phyloP scores from a whole-genome alignment of 768 basidiomycete species.

The Kwoniella shandongensis region DNA sequence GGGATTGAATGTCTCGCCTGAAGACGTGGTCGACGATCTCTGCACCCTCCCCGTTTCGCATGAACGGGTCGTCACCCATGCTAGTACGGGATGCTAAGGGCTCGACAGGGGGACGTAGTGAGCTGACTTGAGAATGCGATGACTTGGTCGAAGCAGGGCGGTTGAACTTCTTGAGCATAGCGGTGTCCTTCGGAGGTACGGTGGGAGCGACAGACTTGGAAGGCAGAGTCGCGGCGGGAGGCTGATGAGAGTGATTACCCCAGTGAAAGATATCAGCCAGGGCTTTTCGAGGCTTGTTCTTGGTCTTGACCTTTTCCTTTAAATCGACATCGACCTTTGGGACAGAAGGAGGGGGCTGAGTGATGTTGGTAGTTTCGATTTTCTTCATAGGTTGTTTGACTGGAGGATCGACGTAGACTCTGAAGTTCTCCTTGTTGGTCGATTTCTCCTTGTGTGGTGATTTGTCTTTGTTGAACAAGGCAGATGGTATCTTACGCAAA shows the following conservation, averaged over 20 bases:
- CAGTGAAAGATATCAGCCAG: slow-evolving; percentile 43
- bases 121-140: neutral
- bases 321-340: neutral
- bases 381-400: slow-evolving; percentile 5
- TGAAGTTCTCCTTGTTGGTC: slow-evolving; percentile 9
- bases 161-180: slow-evolving; percentile 20
- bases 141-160: slow-evolving; percentile 25
- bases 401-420: slow-evolving; percentile 11
- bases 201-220: slow-evolving; percentile 13
- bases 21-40: slow-evolving; percentile 35
- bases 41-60: slow-evolving; percentile 26
- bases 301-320: slow-evolving; percentile 25
- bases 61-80: slow-evolving; percentile 44
- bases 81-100: slow-evolving; percentile 26
- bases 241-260: slow-evolving; percentile 23
- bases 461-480: slow-evolving; percentile 32
- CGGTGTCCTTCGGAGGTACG: slow-evolving; percentile 27
- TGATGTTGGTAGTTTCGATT: neutral
- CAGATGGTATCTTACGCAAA: slow-evolving; percentile 37
- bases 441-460: slow-evolving; percentile 21
- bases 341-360: slow-evolving; percentile 2
- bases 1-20: slow-evolving; percentile 15
- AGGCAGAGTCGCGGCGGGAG: neutral
- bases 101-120: slow-evolving; percentile 7
- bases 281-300: slow-evolving; percentile 38